Percentiles rank a stretch among this genome's conserved stretches.
Conservation (phyloP, 352 stramenopile genomes). For the Aphanomyces cochlioides region DNA sequence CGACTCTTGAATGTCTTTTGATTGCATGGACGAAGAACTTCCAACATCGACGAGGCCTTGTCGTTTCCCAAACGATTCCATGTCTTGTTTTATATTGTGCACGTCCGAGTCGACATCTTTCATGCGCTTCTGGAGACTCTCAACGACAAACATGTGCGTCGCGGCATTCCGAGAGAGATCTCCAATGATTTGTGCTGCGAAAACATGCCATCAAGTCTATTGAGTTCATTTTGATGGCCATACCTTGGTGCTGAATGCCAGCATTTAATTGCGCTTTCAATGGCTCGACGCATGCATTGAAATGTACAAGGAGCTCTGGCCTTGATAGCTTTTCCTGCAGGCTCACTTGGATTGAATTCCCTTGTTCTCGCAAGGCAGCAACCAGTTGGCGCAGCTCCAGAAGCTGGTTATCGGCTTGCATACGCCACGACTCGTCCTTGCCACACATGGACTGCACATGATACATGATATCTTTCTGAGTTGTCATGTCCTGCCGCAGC, state of each 20-base stretch:
- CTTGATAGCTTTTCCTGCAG: conserved; percentile 74
- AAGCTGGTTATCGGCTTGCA: conserved; percentile 78
- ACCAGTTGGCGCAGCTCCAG: conserved; percentile 73
- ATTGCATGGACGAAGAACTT: no score
- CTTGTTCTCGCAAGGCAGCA: conserved; percentile 62
- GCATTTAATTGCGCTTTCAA: conserved; percentile 76
- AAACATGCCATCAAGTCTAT: not conserved
- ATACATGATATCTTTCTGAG: conserved; percentile 76
- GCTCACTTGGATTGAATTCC: conserved; percentile 53
- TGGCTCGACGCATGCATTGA: conserved; percentile 74
- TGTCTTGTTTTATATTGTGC: conserved; percentile 1
- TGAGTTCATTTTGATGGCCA: not conserved
- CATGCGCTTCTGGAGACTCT: conserved; percentile 15
- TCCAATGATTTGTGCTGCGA: conserved; percentile 52
- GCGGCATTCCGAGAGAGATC: conserved; percentile 58
- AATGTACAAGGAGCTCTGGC: conserved; percentile 69
- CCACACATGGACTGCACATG: conserved; percentile 75
- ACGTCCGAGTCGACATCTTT: conserved; percentile 5
- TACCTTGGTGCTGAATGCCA: conserved; percentile 59
- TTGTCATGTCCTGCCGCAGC: conserved; percentile 70
- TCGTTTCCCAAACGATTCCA: conserved; percentile 2
- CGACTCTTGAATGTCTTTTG: no score
- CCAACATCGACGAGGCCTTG: not conserved
- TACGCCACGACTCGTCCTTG: conserved; percentile 83
- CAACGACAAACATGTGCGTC: conserved; percentile 39